These are phyloP conservation scores for Trichoderma asperellum DNA, from an alignment of 2,329 filamentous ascomycete species.

Conservation along the genomic window DNA sequence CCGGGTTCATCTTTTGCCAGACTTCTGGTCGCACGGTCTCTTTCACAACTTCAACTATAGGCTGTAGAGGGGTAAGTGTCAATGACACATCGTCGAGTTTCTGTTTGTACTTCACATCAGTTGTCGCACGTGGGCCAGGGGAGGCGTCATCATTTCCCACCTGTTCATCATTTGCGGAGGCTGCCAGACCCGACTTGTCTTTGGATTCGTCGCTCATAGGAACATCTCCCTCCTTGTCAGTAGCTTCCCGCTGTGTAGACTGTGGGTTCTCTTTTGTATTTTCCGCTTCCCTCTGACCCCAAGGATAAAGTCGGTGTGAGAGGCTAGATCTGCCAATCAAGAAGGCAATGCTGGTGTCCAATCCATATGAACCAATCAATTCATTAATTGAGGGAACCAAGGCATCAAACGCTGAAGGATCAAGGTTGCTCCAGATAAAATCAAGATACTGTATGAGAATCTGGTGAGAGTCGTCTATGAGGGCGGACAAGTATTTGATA, in stretches of 20 bases:
- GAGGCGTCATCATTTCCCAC: constrained; percentile 34
- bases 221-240: constrained; percentile 62
- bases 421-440: constrained; percentile 78
- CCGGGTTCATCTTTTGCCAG: constrained; percentile 72
- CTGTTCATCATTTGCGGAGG: constrained; percentile 41
- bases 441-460: constrained; percentile 88
- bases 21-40: constrained; percentile 63
- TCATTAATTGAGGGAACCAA: constrained; percentile 75
- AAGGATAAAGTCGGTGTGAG: constrained; percentile 62
- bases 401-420: constrained; percentile 74
- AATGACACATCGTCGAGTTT: constrained; percentile 43
- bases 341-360: constrained; percentile 82
- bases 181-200: constrained; percentile 37
- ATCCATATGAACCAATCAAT: constrained; percentile 76
- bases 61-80: constrained; percentile 57
- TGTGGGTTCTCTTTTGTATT: constrained; percentile 38
- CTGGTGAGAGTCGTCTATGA: constrained; percentile 87
- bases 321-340: constrained; percentile 78
- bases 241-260: constrained; percentile 35
- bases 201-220: constrained; percentile 47
- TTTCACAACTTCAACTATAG: constrained; percentile 71
- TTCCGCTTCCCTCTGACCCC: constrained; percentile 44
- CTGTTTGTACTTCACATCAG: constrained; percentile 38
- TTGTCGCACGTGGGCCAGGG: constrained; percentile 28
- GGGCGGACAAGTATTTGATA: constrained; percentile 84